These are phyloP conservation scores for Earliella scabrosa DNA, from an alignment of 1,284 basidiomycete genomes.

Conservation along the genomic window DNA sequence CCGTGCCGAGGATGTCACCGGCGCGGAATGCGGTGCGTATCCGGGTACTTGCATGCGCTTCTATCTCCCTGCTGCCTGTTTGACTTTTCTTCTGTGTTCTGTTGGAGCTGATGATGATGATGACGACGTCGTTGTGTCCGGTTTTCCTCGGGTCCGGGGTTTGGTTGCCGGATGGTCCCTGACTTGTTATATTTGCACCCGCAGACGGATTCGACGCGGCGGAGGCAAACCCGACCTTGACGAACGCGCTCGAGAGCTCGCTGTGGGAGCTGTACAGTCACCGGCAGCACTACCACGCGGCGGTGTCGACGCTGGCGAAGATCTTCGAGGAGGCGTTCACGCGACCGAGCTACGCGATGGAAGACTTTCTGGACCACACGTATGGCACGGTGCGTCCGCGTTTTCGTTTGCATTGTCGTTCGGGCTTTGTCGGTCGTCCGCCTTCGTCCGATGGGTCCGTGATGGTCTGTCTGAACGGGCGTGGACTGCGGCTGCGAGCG, in stretches of 20 bases:
- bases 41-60: background rate
- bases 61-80: conserved; percentile 6
- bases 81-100: background rate
- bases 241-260: conserved; percentile 84
- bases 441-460: too few species aligned
- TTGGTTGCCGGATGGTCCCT: background rate
- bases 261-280: conserved; percentile 92
- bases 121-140: too few species aligned
- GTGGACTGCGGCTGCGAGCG: too few species aligned
- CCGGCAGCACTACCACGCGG: conserved; percentile 83
- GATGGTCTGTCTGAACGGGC: too few species aligned
- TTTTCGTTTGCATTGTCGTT: background rate
- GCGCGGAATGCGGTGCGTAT: conserved; percentile 43
- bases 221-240: conserved; percentile 78
- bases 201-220: conserved; percentile 77
- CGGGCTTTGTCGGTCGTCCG: too few species aligned
- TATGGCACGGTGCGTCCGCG: conserved; percentile 81
- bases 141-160: background rate
- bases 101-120: too few species aligned
- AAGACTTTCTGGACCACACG: conserved; percentile 97
- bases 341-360: conserved; percentile 87
- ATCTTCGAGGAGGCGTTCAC: conserved; percentile 94
- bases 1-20: conserved; percentile 52
- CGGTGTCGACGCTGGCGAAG: conserved; percentile 83
- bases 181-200: background rate